Evolutionary conservation across 768 basidiomycete species (phyloP), one percentile per base, ranked within the genome.

Genomic region (Podaxis mareebaensis): DNA sequence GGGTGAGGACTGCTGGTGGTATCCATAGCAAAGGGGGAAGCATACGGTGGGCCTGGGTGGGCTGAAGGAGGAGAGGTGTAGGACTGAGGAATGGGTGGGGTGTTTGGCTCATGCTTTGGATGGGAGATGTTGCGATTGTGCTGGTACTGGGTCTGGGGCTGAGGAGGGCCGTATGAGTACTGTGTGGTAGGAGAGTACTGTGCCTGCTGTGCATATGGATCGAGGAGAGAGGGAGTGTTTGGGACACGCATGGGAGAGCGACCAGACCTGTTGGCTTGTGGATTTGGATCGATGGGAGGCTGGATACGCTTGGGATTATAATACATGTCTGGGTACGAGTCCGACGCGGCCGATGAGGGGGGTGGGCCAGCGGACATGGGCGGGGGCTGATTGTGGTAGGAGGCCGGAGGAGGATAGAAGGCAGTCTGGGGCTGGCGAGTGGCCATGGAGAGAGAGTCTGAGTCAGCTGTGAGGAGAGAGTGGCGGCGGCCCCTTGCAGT

Each of bases 171-270:
- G 67, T 83, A 88, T 38, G 82, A 69, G 68, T 81, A 87, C 69
- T 83, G 75, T 33, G 79, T 76, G 4, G 87, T 80, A 8, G 89
- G 86, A 61, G 87, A 87, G 70, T 89, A 90, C 72, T 82, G 85
- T 30, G 83, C 72, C 75, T 90, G 90, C 64, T 85, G 88, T 60
- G 87, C 80, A 72, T 91, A 92, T 33, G 87, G 86, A 73, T 92
- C 90, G 67, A 88, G 78, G 49, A 33, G 33, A 33, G 33, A 33
- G 33, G 81, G 75, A 13, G 79, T 76, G 67, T 83, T 84, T 63
- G 77, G 77, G 24, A 81, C 70, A 55, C 89, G 83, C 67, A 89
- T 81, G 49, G 91, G 90, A 20, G 90, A 91, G 66, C 88, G 83
- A 59, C 75, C 75, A 17, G 80, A 79, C 61, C 82, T 83, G 67